Evolutionary conservation across 345 rosid species (phyloP).

Genomic region (Citropsis articulata): DNA sequence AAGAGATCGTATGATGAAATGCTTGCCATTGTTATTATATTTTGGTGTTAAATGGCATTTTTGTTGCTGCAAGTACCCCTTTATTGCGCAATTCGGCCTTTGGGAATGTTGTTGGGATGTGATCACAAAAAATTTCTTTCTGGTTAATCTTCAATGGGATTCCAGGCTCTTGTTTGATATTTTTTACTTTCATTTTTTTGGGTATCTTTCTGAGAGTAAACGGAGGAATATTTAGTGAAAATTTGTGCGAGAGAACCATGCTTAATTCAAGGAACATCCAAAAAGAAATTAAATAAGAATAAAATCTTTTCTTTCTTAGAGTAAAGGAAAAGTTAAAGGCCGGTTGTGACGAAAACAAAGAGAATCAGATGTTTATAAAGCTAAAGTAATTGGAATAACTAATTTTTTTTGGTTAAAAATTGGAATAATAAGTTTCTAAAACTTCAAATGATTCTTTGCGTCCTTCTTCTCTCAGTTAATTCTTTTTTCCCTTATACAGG

Average conservation of each 20-base stretch:
- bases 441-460: not conserved
- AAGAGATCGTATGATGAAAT: not conserved
- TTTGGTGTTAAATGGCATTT: not conserved
- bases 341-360: not conserved
- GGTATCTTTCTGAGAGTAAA: not conserved
- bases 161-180: slow-evolving; percentile 7
- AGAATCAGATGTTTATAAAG: slow-evolving; percentile 11
- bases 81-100: slow-evolving; percentile 2
- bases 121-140: not conserved
- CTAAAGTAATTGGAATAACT: slow-evolving; percentile 2
- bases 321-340: slow-evolving; percentile 14
- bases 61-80: not conserved
- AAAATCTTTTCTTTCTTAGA: slow-evolving; percentile 11
- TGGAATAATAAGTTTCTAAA: not conserved
- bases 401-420: too few relatives aligned
- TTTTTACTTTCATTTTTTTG: not conserved
- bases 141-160: not conserved
- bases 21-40: not conserved
- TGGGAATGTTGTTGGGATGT: slow-evolving; percentile 5
- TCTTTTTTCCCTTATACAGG: not conserved
- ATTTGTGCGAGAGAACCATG: not conserved
- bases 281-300: slow-evolving; percentile 10
- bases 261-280: not conserved
- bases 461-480: not conserved
- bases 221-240: slow-evolving; percentile 15